A percentile compares a stretch with the other conserved stretches of the same genome.
Conservation (phyloP, 257 asterid species). For the Buddleja alternifolia region DNA sequence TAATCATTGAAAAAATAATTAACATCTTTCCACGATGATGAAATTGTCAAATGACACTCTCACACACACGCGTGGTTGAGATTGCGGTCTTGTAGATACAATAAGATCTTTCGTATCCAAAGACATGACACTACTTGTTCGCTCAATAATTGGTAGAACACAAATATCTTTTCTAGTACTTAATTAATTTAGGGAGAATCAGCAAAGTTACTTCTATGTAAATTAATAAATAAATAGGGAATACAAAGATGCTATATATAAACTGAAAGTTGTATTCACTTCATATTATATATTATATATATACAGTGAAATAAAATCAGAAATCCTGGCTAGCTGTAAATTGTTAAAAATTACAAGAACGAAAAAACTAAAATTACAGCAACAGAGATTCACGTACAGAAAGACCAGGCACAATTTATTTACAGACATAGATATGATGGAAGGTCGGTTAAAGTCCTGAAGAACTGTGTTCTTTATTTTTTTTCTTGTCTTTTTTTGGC, state of each 20-base stretch:
- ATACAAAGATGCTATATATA: not conserved
- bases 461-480: not conserved
- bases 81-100: too few species aligned
- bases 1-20: constrained; percentile 15
- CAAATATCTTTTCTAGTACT: constrained; percentile 18
- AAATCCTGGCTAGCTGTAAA: not conserved
- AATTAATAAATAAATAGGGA: not conserved
- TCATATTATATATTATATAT: not conserved
- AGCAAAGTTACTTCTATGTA: not conserved
- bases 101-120: not conserved
- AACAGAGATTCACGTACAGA: not conserved
- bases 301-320: not conserved
- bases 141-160: constrained; percentile 11
- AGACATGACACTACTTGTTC: constrained; percentile 24
- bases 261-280: constrained; percentile 1
- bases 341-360: not conserved
- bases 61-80: not conserved
- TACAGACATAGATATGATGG: constrained; percentile 8
- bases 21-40: constrained; percentile 10
- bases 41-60: constrained; percentile 15
- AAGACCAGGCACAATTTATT: not conserved
- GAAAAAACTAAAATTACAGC: not conserved
- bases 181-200: too few species aligned
- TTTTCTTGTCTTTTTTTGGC: not conserved
- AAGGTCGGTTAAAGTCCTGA: not conserved